Percentiles rank a stretch among this genome's conserved stretches.
Evolutionary conservation across 345 rosid genomes (phyloP).

Genomic region (Gossypium ekmanianum): DNA sequence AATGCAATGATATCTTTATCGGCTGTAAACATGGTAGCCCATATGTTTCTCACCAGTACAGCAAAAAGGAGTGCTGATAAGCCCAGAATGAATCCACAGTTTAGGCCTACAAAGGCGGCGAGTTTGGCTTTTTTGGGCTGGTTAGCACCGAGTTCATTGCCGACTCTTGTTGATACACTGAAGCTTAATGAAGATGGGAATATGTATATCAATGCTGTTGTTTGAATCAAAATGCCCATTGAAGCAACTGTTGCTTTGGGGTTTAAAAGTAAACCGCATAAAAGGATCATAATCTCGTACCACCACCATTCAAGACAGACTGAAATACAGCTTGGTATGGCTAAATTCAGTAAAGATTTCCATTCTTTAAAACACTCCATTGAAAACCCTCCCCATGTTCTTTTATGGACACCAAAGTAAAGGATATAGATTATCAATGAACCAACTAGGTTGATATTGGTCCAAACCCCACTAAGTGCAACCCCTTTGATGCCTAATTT

Average conservation of each 20-base stretch:
- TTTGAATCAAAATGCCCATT: conserved; percentile 79
- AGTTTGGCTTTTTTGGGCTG: conserved; percentile 50
- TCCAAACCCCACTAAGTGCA: conserved; percentile 68
- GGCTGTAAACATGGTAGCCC: conserved; percentile 66
- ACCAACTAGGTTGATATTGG: conserved; percentile 61
- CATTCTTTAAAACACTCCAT: conserved; percentile 54
- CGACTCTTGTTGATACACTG: conserved; percentile 71
- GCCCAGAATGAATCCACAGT: conserved; percentile 50
- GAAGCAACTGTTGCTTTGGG: conserved; percentile 69
- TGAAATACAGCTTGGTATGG: conserved; percentile 72
- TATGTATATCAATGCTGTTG: conserved; percentile 66
- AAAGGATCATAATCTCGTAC: conserved; percentile 77
- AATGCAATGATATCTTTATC: conserved; percentile 51
- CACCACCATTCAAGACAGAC: conserved; percentile 95
- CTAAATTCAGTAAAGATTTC: conserved; percentile 44
- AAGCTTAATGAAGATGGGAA: conserved; percentile 81
- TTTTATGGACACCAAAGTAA: conserved; percentile 44
- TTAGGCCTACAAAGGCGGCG: conserved; percentile 54
- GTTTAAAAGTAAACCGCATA: conserved; percentile 52
- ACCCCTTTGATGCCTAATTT: conserved; percentile 64
- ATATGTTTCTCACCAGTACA: conserved; percentile 41
- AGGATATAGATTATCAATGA: conserved; percentile 50
- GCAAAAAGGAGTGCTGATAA: conserved; percentile 46
- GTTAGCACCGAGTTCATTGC: conserved; percentile 65
- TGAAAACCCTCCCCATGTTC: conserved; percentile 62